Evolutionary conservation across 1,284 basidiomycete genomes (phyloP), one percentile per base, ranked within the genome.

Genomic region (Moesziomyces globuligerus): DNA sequence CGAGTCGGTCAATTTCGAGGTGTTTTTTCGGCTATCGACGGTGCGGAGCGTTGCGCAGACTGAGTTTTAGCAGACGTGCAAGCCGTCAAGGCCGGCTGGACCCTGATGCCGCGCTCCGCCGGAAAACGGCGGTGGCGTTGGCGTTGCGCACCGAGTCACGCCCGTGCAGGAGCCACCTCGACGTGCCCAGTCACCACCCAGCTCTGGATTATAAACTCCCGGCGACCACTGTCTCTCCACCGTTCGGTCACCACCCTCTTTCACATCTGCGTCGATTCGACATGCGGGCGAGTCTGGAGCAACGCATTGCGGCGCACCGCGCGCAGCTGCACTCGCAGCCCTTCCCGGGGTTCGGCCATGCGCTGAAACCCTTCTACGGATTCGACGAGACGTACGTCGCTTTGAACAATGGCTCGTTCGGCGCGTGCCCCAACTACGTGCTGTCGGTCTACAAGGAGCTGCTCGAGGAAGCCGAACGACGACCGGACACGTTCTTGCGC

Each of bases 401-500:
- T 3, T 52, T 72, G 28, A 72, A 72, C 69, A 67, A 67, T 28
- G 69, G 69, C 34, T 67, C 64, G 1, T 72, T 67, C 18, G 69
- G 69, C 7, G 51, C 59, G 3, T 72, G 69, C 18, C 69, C 69
- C n/a, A 67, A 56, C 39, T 48, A 67, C 39, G 69, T 72, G 2
- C 43, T 72, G 7, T 41, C 42, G 17, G 26, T 51, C 45, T 53
- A 44, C 48, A 58, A 53, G 17, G 55, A 59, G 26, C 36, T 51
- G 2, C 44, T 67, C 6, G 39, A 41, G 34, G 59, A 67, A 39
- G 54, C 64, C 1, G 69, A 72, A 24, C 51, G 58, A 11, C 29
- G 52, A 25, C 64, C 64, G 0, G 69, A 72, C 34, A 56, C 44
- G 0, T 72, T 66, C 17, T 18, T 72, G 25, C 57, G 69, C 17